Evolutionary conservation across 2,329 filamentous ascomycete genomes (phyloP), one percentile per base, ranked within the genome.

Genomic region (Calonectria ilicicola): DNA sequence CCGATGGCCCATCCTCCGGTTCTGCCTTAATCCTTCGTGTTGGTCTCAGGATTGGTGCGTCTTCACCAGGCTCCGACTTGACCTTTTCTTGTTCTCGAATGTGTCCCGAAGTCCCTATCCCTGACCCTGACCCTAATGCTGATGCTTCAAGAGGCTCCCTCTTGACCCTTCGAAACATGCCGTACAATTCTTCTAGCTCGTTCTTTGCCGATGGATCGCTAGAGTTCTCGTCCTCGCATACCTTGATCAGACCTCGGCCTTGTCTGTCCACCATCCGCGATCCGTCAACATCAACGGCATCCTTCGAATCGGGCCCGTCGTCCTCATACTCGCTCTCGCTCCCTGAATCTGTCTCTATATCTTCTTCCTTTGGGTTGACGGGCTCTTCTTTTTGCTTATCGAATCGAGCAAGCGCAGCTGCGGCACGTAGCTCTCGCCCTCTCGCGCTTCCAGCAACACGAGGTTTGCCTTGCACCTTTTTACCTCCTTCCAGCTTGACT

Each of bases 391-490:
- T 89, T 56, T 89, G 83, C 80, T 89, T 83, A 49, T 91, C 93
- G 70, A 96, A 95, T 15, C 94, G 87, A 17, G 93, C 93, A 76
- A 96, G 82, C 1, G 94, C 94, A 2, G 94, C 94, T 7, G 93
- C 93, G 2, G 94, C 94, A 69, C 94, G 86, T 14, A 97, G 85
- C 64, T 96, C 94, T 72, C 94, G 87, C 0, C 94, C 94, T 71
- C 94, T 86, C 60, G 91, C 92, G 80, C 94, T 96, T 12, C 89
- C 89, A 4, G 94, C 94, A 14, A 96, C 93, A 58, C 93, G 89
- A 0, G 94, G 94, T 72, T 93, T 94, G 12, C 88, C 90, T 29
- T 89, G 87, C 1, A 89, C 86, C 70, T 87, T 88, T 78, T 90
- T 93, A 1, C 92, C 92, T 40, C 89, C 89, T 81, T 96, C 94